Conservation (phyloP, 257 asterid genomes). For the Solanum dulcamara region DNA sequence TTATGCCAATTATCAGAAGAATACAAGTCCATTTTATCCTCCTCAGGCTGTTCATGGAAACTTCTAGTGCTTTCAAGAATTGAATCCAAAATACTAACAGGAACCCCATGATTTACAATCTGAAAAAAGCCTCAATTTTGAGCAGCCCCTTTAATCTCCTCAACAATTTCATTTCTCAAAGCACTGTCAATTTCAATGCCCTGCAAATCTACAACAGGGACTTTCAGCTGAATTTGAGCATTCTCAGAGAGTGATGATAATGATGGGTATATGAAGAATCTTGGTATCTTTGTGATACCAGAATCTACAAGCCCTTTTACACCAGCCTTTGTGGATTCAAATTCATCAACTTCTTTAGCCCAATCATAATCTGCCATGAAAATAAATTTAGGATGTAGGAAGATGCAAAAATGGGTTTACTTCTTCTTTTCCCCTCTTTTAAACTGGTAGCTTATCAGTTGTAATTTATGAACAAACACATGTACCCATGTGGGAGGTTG, state of each 20-base stretch:
- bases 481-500: not conserved
- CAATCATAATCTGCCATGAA: constrained; percentile 20
- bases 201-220: constrained; percentile 40
- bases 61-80: constrained; percentile 28
- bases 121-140: too few relatives aligned
- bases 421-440: not conserved
- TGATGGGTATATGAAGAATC: constrained; percentile 33
- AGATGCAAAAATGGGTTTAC: not conserved
- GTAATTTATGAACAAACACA: not conserved
- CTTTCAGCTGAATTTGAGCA: constrained; percentile 4
- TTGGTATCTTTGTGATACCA: constrained; percentile 36
- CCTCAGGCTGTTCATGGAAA: constrained; percentile 54
- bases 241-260: not conserved
- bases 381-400: not conserved
- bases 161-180: constrained; percentile 18
- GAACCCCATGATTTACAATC: constrained; percentile 64
- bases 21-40: constrained; percentile 39
- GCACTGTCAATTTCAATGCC: constrained; percentile 16
- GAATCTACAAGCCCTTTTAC: constrained; percentile 65
- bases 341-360: constrained; percentile 40
- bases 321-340: constrained; percentile 50
- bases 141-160: constrained; percentile 41
- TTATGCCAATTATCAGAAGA: constrained; percentile 30
- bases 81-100: constrained; percentile 24
- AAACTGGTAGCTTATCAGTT: not conserved